Evolutionary conservation across 2,329 filamentous ascomycete genomes (phyloP).

Genomic region (Neoarthrinium moseri): DNA sequence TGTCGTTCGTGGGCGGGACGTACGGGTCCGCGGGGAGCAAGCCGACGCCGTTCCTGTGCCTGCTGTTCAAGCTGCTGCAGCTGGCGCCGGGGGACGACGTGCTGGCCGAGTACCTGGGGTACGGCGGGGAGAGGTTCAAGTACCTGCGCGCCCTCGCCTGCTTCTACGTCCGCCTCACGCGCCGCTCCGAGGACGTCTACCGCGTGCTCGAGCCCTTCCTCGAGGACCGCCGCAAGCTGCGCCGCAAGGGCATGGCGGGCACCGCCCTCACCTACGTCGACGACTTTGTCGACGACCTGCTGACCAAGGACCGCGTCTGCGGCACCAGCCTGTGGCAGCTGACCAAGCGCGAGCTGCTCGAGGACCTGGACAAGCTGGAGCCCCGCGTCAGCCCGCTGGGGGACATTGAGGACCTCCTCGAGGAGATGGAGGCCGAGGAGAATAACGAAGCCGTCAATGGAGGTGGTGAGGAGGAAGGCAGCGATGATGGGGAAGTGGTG

Average conservation of each 20-base stretch:
- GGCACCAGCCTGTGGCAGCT: slow-evolving; percentile 92
- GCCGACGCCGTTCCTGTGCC: slow-evolving; percentile 88
- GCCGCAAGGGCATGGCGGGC: slow-evolving; percentile 70
- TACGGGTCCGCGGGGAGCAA: slow-evolving; percentile 81
- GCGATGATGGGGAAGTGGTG: slow-evolving; percentile 2
- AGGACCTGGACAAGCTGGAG: slow-evolving; percentile 86
- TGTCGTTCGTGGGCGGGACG: slow-evolving; percentile 84
- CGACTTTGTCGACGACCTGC: slow-evolving; percentile 88
- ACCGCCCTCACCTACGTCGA: slow-evolving; percentile 81
- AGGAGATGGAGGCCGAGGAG: slow-evolving; percentile 53
- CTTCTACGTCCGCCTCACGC: slow-evolving; percentile 91
- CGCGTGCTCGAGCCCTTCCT: slow-evolving; percentile 77
- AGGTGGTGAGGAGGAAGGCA: neutral
- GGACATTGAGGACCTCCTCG: slow-evolving; percentile 71
- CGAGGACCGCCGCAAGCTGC: slow-evolving; percentile 79
- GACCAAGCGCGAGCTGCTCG: slow-evolving; percentile 75
- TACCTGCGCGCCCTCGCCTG: slow-evolving; percentile 87
- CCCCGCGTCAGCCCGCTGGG: slow-evolving; percentile 81
- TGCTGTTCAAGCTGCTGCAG: slow-evolving; percentile 92
- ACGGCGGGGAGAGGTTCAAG: slow-evolving; percentile 74
- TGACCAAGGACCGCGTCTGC: slow-evolving; percentile 86
- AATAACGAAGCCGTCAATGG: slow-evolving; percentile 17
- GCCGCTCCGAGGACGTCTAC: slow-evolving; percentile 80
- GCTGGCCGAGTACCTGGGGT: slow-evolving; percentile 74
- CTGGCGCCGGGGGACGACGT: slow-evolving; percentile 78